Conservation (phyloP, 805 yeast genomes). For the Metschnikowia similis region DNA sequence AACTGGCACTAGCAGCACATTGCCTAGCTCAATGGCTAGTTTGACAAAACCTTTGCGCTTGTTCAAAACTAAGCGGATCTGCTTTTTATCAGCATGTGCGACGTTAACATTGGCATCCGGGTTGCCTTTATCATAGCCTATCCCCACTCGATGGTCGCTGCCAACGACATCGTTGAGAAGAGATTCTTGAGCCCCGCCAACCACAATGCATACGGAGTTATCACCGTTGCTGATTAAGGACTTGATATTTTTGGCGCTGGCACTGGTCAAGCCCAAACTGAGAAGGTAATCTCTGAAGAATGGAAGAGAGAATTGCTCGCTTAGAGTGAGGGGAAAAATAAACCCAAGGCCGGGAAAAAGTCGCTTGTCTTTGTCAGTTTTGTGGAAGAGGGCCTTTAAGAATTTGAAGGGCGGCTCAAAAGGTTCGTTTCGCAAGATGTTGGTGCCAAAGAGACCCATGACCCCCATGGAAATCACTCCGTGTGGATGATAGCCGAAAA, state of each 20-base stretch:
- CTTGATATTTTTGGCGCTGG: constrained; percentile 67
- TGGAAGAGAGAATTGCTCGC: constrained; percentile 80
- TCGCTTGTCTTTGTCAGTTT: constrained; percentile 65
- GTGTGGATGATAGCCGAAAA: constrained; percentile 94
- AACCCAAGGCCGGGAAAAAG: constrained; percentile 80
- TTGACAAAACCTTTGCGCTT: constrained; percentile 86
- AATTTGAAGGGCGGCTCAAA: constrained; percentile 32
- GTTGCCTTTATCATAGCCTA: constrained; percentile 22
- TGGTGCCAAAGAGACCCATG: constrained; percentile 75
- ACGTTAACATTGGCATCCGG: neutral
- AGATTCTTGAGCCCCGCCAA: constrained; percentile 95
- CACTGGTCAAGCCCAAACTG: constrained; percentile 80
- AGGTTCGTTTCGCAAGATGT: constrained; percentile 41
- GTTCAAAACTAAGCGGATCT: constrained; percentile 65
- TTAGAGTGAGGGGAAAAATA: constrained; percentile 70
- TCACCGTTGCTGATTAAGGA: constrained; percentile 57
- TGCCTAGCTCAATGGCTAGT: constrained; percentile 75
- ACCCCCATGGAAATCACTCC: constrained; percentile 93
- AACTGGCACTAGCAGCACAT: constrained; percentile 78
- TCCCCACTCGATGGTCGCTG: constrained; percentile 28
- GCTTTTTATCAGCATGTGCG: constrained; percentile 38
- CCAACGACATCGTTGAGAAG: constrained; percentile 47
- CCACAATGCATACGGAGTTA: constrained; percentile 80
- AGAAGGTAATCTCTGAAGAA: constrained; percentile 81
- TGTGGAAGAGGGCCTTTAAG: constrained; percentile 41